phyloP scores from a whole-genome alignment of 2,329 filamentous ascomycete species.

The Aspergillus sp. region DNA sequence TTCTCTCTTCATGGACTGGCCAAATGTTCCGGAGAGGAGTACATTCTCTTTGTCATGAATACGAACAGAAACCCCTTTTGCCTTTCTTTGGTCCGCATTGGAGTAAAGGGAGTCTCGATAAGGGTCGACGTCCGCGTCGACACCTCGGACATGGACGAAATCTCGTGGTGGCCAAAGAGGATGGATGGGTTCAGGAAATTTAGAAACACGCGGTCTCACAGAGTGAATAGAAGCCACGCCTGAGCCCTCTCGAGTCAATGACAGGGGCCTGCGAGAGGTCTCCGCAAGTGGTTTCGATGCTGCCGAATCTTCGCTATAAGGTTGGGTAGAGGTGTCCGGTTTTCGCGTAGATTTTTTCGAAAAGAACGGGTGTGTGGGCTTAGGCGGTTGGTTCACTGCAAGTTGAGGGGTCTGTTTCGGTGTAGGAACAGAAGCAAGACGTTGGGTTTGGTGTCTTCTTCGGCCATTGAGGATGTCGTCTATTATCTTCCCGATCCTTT shows the following conservation, averaged over 20 bases:
- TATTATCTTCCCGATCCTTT: constrained; percentile 54
- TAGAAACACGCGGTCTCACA: constrained; percentile 17
- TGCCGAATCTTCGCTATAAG: not conserved
- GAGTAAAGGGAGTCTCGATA: not conserved
- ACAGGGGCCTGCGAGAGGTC: not conserved
- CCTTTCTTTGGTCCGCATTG: constrained; percentile 28
- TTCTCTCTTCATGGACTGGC: not conserved
- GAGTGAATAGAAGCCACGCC: constrained; percentile 6
- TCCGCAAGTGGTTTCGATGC: not conserved
- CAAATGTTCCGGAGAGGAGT: constrained; percentile 14
- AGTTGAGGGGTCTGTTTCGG: not conserved
- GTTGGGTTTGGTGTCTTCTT: constrained; percentile 20
- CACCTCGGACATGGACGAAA: constrained; percentile 47
- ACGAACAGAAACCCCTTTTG: constrained; percentile 26
- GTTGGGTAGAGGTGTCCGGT: not conserved
- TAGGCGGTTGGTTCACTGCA: constrained; percentile 25
- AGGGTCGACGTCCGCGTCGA: not conserved
- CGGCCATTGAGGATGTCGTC: constrained; percentile 51
- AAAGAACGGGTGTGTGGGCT: constrained; percentile 64
- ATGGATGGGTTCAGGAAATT: constrained; percentile 25
- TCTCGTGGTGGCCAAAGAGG: constrained; percentile 35
- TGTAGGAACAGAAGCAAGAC: constrained; percentile 10
- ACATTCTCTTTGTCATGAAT: constrained; percentile 30
- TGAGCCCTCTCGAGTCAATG: not conserved
- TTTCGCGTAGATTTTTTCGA: constrained; percentile 45